These are phyloP conservation scores for Metschnikowia santaceciliae DNA, from an alignment of 805 yeast genomes.

Conservation along the genomic window DNA sequence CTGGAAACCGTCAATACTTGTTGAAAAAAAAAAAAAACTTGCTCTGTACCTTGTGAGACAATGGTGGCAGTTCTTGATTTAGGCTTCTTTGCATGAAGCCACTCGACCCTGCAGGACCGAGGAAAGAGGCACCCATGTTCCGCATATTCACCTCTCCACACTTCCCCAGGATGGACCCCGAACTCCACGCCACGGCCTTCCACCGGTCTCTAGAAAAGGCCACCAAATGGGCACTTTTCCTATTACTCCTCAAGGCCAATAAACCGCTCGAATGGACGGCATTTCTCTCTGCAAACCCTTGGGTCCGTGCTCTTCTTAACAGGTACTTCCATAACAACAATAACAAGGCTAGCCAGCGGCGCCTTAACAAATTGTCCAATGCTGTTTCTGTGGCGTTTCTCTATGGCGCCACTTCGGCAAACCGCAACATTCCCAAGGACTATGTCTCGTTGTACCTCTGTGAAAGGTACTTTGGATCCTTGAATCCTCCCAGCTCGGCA, in stretches of 20 bases:
- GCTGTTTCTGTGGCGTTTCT: conserved; percentile 21
- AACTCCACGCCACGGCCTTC: background rate
- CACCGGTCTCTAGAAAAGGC: conserved; percentile 17
- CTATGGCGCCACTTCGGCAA: conserved; percentile 25
- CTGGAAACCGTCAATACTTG: too few relatives aligned
- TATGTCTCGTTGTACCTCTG: conserved; percentile 32
- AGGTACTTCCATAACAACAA: background rate
- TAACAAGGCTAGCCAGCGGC: conserved; percentile 10
- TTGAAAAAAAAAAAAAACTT: too few relatives aligned
- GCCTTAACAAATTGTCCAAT: conserved; percentile 23
- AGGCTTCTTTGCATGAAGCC: background rate
- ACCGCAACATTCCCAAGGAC: conserved; percentile 33
- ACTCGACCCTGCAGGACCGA: too few relatives aligned
- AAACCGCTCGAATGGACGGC: conserved; percentile 27
- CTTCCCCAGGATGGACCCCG: background rate
- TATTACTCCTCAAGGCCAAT: conserved; percentile 22
- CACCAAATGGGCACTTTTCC: conserved; percentile 26
- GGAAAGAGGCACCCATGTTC: background rate
- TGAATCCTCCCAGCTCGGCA: conserved; percentile 33
- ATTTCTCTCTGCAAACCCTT: conserved; percentile 32
- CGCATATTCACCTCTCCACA: background rate
- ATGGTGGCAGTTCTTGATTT: too few relatives aligned
- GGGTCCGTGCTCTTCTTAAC: conserved; percentile 17
- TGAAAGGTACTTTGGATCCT: conserved; percentile 27
- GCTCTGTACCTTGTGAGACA: too few relatives aligned